These are phyloP conservation scores for Sequoia sempervirens DNA, from an alignment of 75 land plant species.

Conservation along the genomic window DNA sequence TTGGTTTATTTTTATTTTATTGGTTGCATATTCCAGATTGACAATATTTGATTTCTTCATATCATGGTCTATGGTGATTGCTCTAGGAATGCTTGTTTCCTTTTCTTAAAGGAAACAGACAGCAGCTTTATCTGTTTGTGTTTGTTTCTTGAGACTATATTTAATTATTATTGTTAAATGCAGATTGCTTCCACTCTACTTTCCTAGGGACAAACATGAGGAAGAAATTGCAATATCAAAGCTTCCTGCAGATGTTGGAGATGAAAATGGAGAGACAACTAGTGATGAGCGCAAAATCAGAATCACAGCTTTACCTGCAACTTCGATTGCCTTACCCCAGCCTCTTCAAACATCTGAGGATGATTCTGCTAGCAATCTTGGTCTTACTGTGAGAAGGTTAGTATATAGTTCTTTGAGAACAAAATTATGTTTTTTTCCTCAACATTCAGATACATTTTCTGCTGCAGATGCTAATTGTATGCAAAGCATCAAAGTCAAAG, in stretches of 20 bases:
- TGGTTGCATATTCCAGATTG: conserved; percentile 8
- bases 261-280: conserved; percentile 96
- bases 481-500: not conserved
- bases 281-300: conserved; percentile 95
- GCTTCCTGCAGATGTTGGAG: conserved; percentile 98
- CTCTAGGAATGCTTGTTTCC: not conserved
- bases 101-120: not conserved
- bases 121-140: not conserved
- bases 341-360: conserved; percentile 28
- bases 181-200: conserved; percentile 95
- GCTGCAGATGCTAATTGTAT: not conserved
- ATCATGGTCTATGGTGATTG: conserved; percentile 1
- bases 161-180: conserved; percentile 8
- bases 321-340: conserved; percentile 19
- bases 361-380: conserved; percentile 39
- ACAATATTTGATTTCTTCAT: not conserved
- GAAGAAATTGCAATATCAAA: conserved; percentile 82
- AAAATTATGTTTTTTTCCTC: not conserved
- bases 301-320: conserved; percentile 84
- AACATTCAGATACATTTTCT: not conserved
- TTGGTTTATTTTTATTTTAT: not conserved
- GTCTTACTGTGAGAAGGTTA: conserved; percentile 24
- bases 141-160: not conserved
- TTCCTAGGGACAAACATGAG: conserved; percentile 92
- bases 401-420: not conserved